phyloP scores from a whole-genome alignment of 768 basidiomycete genomes.

The Cystobasidium tubakii region DNA sequence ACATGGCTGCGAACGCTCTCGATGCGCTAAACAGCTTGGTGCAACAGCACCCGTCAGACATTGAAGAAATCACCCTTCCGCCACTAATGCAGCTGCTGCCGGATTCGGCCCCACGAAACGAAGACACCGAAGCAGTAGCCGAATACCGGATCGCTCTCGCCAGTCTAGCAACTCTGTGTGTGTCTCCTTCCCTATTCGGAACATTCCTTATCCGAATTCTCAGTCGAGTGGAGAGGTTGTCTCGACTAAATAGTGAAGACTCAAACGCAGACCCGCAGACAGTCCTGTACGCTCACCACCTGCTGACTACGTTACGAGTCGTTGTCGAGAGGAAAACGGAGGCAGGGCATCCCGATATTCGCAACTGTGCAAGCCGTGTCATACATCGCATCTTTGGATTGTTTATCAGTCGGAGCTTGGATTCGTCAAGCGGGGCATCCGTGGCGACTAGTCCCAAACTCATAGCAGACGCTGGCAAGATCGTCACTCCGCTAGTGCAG shows the following conservation, averaged over 20 bases:
- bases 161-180: slow-evolving; percentile 66
- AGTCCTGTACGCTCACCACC: slow-evolving; percentile 79
- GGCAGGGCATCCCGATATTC: slow-evolving; percentile 61
- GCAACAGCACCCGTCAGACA: slow-evolving; percentile 57
- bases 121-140: slow-evolving; percentile 41
- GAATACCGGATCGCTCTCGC: slow-evolving; percentile 53
- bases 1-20: slow-evolving; percentile 51
- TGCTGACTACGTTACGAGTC: slow-evolving; percentile 65
- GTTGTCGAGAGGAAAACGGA: slow-evolving; percentile 58
- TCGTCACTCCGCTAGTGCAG: slow-evolving; percentile 65
- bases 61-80: slow-evolving; percentile 72
- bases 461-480: slow-evolving; percentile 60
- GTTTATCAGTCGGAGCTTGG: slow-evolving; percentile 51
- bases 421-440: slow-evolving; percentile 45
- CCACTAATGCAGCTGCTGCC: slow-evolving; percentile 57
- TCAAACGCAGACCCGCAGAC: slow-evolving; percentile 54
- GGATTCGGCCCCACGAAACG: not conserved
- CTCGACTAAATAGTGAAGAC: not conserved
- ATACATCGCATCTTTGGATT: slow-evolving; percentile 67
- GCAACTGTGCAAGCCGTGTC: slow-evolving; percentile 71
- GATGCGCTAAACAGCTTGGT: slow-evolving; percentile 53
- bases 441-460: slow-evolving; percentile 55
- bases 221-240: slow-evolving; percentile 61
- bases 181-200: slow-evolving; percentile 73
- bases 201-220: slow-evolving; percentile 69